Base-by-base conservation (phyloP, 208 protist species). In the Trypanosoma rangeli region DNA sequence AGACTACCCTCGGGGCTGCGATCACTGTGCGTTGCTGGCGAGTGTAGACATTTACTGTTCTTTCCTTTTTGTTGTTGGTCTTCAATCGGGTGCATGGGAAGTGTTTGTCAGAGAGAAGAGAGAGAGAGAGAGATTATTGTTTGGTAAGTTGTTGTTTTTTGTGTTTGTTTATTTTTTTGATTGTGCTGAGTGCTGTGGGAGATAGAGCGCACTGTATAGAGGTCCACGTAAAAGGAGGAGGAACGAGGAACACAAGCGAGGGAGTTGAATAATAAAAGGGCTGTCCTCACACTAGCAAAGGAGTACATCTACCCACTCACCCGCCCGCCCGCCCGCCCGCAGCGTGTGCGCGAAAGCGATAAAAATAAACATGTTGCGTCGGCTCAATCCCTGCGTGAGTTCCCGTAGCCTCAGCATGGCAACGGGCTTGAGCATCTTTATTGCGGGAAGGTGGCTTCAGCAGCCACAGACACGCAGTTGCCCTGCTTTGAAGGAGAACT, bases 281-380 rank as follows among this genome's bases (percentile, higher is more conserved):
- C 7, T 37, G 33, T 37, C 33, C 33, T 37, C 33, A 37, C 33
- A 37, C 33, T 37, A 37, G 33, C 33, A 7, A 7, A 7, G 33
- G 33, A 37, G 33, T 37, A 37, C 4, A 37, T 37, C 33, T 7
- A 37, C 33, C 2, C 33, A 37, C 33, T 9, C 33, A 37, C 33
- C 2, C 33, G 7, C 33, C 2, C 33, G 7, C 33, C 2, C 33
- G 7, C 33, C 2, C 33, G 7, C 33, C 2, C 33, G 7, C 33
- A 37, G 33, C 2, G 33, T 9, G 33, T 9, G 33, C 2, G 33
- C 2, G 33, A 37, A 7, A 37, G 33, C 2, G 33, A 37, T 37
- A 37, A 37, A 37, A 37, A 37, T 7, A 37, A 37, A 37, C 22
- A 78, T 78, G 73, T 39, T 73, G 7, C 66, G 66, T 72, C 60